Evolutionary conservation across 306 rosid species (phyloP), one percentile per base, ranked within the genome.

Genomic region (Cicer judaicum): DNA sequence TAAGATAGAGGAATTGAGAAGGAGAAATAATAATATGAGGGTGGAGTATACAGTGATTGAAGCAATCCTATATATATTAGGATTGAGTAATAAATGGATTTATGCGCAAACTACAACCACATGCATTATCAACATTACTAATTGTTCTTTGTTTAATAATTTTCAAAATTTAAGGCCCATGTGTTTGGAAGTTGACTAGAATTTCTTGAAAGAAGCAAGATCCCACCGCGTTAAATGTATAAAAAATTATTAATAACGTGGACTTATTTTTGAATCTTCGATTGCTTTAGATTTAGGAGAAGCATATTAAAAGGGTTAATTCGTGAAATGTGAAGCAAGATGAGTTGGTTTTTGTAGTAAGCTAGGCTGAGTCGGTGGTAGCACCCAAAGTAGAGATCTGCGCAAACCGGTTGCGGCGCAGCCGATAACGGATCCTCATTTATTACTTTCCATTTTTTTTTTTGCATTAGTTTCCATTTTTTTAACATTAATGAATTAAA

Each of bases 381-480:
- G 78, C 66, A 39, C 11, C 74, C 12, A 43, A 18, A 42, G n/a
- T 43, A 15, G 73, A 69, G 78, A 86, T 84, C 80, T 63, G 79
- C 44, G 34, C 29, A 43, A 74, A 68, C 78, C 89, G 93, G 74
- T 50, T 70, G 89, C 89, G 74, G 34, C 95, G 93, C 89, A 89
- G 82, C 48, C 84, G 72, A 79, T 79, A 75, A 5, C 74, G 95
- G 97, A 89, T 90, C 95, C 64, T 80, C 70, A 79, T 83, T 85
- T 72, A 85, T 85, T 67, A 42, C 75, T 24, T 48, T 43, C 79
- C 9, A 62, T 29, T 29, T 29, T 3, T 29, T 29, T 29, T 29
- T 29, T 5, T 29, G 5, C 34, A 29, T 29, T 29, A 29, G 34
- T 29, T 29, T 3, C 5, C 0, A 29, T 3, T 29, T 29, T 2